Conservation (phyloP, 2,329 filamentous ascomycete genomes). For the Ophiosphaerella narmari region DNA sequence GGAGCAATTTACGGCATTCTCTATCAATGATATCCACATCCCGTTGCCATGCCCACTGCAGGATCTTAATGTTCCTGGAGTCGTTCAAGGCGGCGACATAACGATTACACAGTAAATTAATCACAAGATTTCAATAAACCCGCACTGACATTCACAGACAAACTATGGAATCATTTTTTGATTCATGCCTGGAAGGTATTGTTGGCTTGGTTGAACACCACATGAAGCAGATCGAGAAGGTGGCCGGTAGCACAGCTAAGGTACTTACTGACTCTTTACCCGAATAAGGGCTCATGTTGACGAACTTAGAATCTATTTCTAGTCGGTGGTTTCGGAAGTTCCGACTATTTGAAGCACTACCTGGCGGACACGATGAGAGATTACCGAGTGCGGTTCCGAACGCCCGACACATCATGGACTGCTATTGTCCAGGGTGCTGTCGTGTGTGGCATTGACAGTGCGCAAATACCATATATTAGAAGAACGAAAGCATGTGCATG, state of each 20-base stretch:
- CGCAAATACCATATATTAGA: constrained; percentile 7
- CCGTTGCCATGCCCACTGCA: constrained; percentile 22
- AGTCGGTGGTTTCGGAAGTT: constrained; percentile 23
- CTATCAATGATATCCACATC: constrained; percentile 12
- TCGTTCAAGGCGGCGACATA: constrained; percentile 21
- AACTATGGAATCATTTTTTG: constrained; percentile 29
- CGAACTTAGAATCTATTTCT: constrained; percentile 21
- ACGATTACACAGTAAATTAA: constrained; percentile 16
- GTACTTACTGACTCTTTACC: background rate
- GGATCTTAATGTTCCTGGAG: constrained; percentile 15
- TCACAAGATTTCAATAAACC: background rate
- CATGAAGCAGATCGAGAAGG: constrained; percentile 17
- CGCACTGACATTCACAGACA: constrained; percentile 4
- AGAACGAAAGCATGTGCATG: constrained; percentile 13
- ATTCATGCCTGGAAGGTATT: constrained; percentile 21
- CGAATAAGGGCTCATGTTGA: background rate
- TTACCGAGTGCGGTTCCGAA: constrained; percentile 14
- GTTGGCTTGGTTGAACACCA: constrained; percentile 26
- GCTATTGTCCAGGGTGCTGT: constrained; percentile 29
- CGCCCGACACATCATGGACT: constrained; percentile 25
- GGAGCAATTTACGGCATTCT: constrained; percentile 11
- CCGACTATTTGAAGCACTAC: constrained; percentile 15
- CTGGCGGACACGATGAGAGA: constrained; percentile 12
- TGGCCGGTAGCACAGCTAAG: constrained; percentile 16
- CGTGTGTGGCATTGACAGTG: constrained; percentile 30